Evolutionary conservation across 148 eudicot species (phyloP), one percentile per base, ranked within the genome.

Genomic region (Pouteria glomerata): DNA sequence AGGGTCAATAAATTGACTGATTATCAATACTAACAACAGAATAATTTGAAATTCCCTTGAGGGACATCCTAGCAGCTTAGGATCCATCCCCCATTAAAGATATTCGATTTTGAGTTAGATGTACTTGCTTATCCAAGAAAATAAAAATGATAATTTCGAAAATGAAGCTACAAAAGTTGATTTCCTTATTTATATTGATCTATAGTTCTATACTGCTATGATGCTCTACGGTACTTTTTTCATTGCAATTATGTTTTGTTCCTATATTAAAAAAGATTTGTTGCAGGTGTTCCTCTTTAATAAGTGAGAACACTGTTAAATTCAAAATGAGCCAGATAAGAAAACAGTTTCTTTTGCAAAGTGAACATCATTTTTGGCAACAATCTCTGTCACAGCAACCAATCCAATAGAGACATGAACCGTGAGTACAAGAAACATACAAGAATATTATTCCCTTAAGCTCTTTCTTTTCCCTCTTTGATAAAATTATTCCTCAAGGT

Each of bases 321-420:
- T 63, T 63, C 47, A 39, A 16, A 39, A 39, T 19, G 8, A 63
- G 33, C n/a, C 30, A 1, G 67, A 39, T 63, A 7, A 23, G 15
- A 11, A 61, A 21, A 8, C 24, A 13, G 8, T 8, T 18, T 63
- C 50, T 37, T 37, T 23, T 12, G 19, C 19, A 37, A 10, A 11
- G 67, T 41, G 8, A 39, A 52, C 26, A 27, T 41, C 19, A 23
- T 48, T 44, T 45, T 30, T 65, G 51, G 5, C 26, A 51, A 68
- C 6, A 34, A 34, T 30, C 18, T 21, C 35, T 50, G 19, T 27
- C 27, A n/a, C 18, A 53, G 27, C 53, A 34, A 69, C 24, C 50
- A 55, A 69, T 69, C 33, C 37, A 14, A 31, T 13, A 29, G 60
- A 19, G 48, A 52, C 47, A 69, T 41, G 69, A 65, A 55, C 72